Evolutionary conservation across 495 filamentous ascomycete genomes (phyloP).

Genomic region (Aspergillus ostianus): DNA sequence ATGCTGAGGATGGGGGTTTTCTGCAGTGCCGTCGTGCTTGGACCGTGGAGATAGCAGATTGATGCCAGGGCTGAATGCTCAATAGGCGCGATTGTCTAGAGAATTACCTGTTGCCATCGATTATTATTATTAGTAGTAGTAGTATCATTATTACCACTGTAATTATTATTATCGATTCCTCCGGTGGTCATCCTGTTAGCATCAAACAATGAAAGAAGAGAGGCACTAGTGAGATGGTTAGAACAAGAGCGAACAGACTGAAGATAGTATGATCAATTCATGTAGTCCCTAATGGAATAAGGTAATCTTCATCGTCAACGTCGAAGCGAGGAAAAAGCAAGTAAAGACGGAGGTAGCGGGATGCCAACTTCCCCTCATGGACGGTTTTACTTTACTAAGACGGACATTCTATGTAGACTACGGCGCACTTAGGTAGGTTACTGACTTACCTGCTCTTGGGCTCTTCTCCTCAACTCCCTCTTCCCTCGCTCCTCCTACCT

Average conservation of each 20-base stretch:
- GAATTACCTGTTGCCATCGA: not conserved
- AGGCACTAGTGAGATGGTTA: no score
- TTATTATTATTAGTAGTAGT: not conserved
- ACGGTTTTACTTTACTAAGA: not conserved
- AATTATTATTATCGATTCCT: no score
- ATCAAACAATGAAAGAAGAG: no score
- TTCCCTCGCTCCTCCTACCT: slow-evolving; percentile 7
- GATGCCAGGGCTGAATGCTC: not conserved
- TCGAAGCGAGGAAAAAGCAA: slow-evolving; percentile 9
- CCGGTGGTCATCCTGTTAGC: no score
- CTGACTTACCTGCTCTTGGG: slow-evolving; percentile 9
- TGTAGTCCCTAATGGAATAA: no score
- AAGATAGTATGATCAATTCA: no score
- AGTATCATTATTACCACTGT: no score
- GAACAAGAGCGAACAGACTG: no score
- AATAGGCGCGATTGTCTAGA: not conserved
- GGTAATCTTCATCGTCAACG: no score
- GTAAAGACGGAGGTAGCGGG: slow-evolving; percentile 16
- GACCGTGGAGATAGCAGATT: not conserved
- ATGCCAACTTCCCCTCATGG: slow-evolving; percentile 7
- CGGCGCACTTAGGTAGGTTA: not conserved
- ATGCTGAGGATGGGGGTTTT: not conserved
- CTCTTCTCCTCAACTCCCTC: slow-evolving; percentile 11
- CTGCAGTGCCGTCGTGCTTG: not conserved
- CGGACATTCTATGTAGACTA: slow-evolving; percentile 6